phyloP scores from a whole-genome alignment of 306 rosid species.

The Cicer judaicum region DNA sequence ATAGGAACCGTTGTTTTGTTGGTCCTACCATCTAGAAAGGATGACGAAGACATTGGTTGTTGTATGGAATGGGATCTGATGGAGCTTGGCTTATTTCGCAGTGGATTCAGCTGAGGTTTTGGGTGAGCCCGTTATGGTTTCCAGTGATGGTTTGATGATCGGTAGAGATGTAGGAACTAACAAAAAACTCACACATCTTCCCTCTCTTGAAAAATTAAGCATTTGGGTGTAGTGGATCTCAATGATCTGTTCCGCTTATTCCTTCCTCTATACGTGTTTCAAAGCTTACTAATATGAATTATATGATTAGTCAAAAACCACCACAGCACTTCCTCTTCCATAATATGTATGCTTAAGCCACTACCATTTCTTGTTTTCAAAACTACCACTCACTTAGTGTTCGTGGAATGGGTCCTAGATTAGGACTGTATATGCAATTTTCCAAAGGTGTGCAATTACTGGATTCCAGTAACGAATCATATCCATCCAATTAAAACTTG shows the following conservation, averaged over 20 bases:
- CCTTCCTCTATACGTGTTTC: not conserved
- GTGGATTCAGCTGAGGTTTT: not conserved
- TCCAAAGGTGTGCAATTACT: not conserved
- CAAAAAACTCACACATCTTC: not conserved
- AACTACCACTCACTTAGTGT: not conserved
- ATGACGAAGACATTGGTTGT: not conserved
- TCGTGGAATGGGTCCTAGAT: not conserved
- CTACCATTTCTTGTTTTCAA: not conserved
- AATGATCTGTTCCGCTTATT: not conserved
- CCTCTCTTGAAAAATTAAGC: not conserved
- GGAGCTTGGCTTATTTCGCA: not conserved
- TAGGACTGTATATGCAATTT: not conserved
- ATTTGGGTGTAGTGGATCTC: not conserved
- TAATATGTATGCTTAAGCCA: conserved; percentile 3
- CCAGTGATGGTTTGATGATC: not conserved
- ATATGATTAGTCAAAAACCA: not conserved
- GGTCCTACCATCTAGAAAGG: not conserved
- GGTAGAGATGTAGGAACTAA: not conserved
- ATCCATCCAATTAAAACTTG: not conserved
- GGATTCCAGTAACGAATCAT: not conserved
- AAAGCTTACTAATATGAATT: not conserved
- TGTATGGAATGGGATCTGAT: not conserved
- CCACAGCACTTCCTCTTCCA: not conserved
- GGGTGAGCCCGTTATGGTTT: not conserved
- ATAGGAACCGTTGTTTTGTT: not conserved